Evolutionary conservation across 352 stramenopile species (phyloP).

Genomic region (Phytophthora niederhauseri): DNA sequence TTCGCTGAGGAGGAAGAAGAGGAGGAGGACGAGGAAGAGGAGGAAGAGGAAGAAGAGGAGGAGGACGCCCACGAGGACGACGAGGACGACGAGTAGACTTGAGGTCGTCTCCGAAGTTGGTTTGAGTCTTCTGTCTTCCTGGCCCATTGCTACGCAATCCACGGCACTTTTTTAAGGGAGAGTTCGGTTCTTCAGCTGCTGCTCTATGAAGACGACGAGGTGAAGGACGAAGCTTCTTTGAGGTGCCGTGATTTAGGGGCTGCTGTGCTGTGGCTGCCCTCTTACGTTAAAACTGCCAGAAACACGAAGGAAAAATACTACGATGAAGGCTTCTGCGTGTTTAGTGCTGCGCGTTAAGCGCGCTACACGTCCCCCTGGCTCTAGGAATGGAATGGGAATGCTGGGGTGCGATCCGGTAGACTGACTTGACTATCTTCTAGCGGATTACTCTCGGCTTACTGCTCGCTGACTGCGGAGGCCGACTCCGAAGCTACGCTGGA

Average conservation of each 20-base stretch:
- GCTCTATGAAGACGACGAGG: neutral
- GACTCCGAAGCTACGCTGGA: conserved; percentile 6
- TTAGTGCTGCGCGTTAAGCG: conserved; percentile 1
- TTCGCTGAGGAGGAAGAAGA: conserved; percentile 89
- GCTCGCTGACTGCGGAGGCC: conserved; percentile 19
- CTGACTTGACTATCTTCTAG: conserved; percentile 5
- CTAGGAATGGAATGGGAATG: conserved; percentile 6
- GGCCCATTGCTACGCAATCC: conserved; percentile 21
- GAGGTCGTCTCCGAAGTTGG: neutral
- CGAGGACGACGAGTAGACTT: conserved; percentile 40
- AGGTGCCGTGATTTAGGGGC: conserved; percentile 2
- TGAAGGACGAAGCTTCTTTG: neutral
- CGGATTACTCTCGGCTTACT: conserved; percentile 5
- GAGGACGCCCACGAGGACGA: conserved; percentile 43
- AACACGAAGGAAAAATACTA: conserved; percentile 41
- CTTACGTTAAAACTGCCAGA: conserved; percentile 34
- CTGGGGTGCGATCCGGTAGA: neutral
- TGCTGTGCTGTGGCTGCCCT: conserved; percentile 3
- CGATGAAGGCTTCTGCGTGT: conserved; percentile 9
- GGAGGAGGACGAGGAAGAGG: conserved; percentile 49
- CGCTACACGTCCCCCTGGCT: conserved; percentile 1
- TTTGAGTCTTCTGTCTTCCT: conserved; percentile 14
- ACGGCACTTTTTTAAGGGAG: neutral
- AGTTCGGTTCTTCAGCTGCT: neutral
- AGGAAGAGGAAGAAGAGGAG: conserved; percentile 40